A percentile compares a stretch with the other conserved stretches of the same genome.
phyloP scores from a whole-genome alignment of 2,329 filamentous ascomycete species.

The Diaporthe aspalathi region DNA sequence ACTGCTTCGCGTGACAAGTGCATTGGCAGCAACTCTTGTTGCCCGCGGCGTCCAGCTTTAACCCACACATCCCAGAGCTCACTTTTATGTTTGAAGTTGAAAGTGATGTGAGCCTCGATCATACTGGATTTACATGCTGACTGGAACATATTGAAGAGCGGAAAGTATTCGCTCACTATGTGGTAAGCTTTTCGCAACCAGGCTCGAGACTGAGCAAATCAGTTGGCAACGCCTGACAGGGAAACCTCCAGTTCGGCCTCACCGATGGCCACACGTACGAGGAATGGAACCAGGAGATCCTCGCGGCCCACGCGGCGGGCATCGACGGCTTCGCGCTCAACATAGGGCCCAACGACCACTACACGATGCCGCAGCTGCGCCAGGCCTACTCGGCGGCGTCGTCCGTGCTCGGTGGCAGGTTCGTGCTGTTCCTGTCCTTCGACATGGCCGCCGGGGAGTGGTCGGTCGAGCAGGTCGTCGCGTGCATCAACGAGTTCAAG shows the following conservation, averaged over 20 bases:
- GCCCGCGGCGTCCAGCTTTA: background rate
- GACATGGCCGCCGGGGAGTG: constrained; percentile 48
- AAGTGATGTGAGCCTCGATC: background rate
- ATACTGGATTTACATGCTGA: background rate
- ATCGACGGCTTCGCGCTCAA: constrained; percentile 58
- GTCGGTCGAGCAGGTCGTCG: constrained; percentile 44
- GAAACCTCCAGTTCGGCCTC: constrained; percentile 46
- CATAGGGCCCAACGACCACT: constrained; percentile 49
- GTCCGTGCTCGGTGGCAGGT: constrained; percentile 41
- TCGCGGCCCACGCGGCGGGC: constrained; percentile 50
- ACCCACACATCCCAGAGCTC: background rate
- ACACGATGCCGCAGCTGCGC: constrained; percentile 48
- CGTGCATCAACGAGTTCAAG: constrained; percentile 52
- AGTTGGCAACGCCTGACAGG: background rate
- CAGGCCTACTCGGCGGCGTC: constrained; percentile 49
- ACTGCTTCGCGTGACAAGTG: background rate
- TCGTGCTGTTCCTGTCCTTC: constrained; percentile 52
- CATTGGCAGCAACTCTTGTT: background rate
- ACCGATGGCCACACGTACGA: constrained; percentile 46
- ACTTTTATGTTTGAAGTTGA: background rate
- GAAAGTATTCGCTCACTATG: constrained; percentile 47
- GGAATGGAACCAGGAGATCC: constrained; percentile 50
- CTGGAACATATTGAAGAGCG: constrained; percentile 7
- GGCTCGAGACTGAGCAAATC: background rate
- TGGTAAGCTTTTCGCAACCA: constrained; percentile 37